A percentile compares a stretch with the other conserved stretches of the same genome.
These are phyloP conservation scores for Candida sakaeoensis DNA, from an alignment of 805 yeast genomes.

Conservation along the genomic window DNA sequence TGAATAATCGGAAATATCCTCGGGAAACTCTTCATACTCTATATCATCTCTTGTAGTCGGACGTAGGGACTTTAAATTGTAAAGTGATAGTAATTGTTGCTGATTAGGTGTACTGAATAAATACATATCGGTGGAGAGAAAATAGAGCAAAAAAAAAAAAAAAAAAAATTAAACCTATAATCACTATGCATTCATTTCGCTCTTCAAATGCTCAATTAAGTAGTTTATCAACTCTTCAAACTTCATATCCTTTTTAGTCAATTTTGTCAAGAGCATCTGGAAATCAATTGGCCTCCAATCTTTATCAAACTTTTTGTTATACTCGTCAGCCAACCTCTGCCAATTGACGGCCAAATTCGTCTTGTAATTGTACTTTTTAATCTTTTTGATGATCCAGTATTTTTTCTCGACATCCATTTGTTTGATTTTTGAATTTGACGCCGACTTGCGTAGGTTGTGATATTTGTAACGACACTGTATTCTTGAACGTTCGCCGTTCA, in stretches of 20 bases:
- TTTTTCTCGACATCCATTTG: conserved; percentile 32
- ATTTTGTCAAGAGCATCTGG: conserved; percentile 55
- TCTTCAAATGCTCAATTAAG: conserved; percentile 12
- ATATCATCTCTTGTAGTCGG: conserved; percentile 19
- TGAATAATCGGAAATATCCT: conserved; percentile 14
- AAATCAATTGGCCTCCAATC: conserved; percentile 62
- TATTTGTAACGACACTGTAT: conserved; percentile 96
- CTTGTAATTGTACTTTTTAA: conserved; percentile 24
- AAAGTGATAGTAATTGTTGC: conserved; percentile 14
- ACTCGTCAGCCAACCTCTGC: conserved; percentile 28
- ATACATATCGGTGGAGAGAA: neutral
- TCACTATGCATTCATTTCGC: neutral
- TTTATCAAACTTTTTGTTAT: conserved; percentile 15
- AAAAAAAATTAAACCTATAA: neutral
- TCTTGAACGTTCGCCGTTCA: conserved; percentile 86
- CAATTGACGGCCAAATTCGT: conserved; percentile 30
- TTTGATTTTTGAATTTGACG: conserved; percentile 30
- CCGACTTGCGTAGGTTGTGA: conserved; percentile 73
- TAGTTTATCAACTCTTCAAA: conserved; percentile 15
- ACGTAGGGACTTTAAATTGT: conserved; percentile 22
- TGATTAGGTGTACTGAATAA: conserved; percentile 1
- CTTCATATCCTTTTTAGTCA: conserved; percentile 44
- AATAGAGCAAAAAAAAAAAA: neutral
- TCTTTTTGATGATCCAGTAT: conserved; percentile 34
- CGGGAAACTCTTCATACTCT: conserved; percentile 12